Base-by-base conservation (phyloP, 257 asterid genomes). In the Rauvolfia tetraphylla region DNA sequence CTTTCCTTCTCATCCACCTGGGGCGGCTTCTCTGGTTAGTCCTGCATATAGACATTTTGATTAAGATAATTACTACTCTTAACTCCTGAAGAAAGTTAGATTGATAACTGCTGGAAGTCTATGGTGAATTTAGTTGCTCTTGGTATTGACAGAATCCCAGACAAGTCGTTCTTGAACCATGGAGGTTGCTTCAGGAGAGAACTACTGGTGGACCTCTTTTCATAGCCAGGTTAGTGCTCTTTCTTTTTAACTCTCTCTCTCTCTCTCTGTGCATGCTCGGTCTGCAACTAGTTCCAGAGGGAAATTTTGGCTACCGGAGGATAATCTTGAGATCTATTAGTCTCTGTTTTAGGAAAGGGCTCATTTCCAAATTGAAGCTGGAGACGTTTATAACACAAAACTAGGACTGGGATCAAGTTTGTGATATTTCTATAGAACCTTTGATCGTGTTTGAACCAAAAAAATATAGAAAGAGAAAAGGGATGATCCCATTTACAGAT, bases 161-260 rank as follows among this genome's bases (percentile, higher is more conserved):
- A 79, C 83, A 68, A 59, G 74, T 70, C 53, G 67, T 73, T 74
- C 81, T 77, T 61, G 84, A 83, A 78, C 91, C 89, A 20, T 75
- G 85, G 90, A 58, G 79, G 75, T 58, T 79, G 23, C 62, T 36
- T 23, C 86, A 83, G 71, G 96, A 86, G 44, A 81, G 88, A 46
- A 25, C 69, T 63, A 62, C 42, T 1, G 73, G 73, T 78, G 82
- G 63, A n/a, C 78, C 85, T 81, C 39, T 62, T 44, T 85, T 83
- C 48, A 59, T 79, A 36, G 44, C 83, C 69, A 85, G 92, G 96
- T 92, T 56, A 67, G 18, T 29, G 63, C 72, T 73, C 59, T 36
- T 33, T 63, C 13, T 0, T 18, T 33, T 51, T 22, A 8, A 1
- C 15, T 22, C 15, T 69, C 15, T 41, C 18, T 20, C 17, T 68